phyloP scores from a whole-genome alignment of 1,284 basidiomycete species.

The Sanghuangporus sanghuang region DNA sequence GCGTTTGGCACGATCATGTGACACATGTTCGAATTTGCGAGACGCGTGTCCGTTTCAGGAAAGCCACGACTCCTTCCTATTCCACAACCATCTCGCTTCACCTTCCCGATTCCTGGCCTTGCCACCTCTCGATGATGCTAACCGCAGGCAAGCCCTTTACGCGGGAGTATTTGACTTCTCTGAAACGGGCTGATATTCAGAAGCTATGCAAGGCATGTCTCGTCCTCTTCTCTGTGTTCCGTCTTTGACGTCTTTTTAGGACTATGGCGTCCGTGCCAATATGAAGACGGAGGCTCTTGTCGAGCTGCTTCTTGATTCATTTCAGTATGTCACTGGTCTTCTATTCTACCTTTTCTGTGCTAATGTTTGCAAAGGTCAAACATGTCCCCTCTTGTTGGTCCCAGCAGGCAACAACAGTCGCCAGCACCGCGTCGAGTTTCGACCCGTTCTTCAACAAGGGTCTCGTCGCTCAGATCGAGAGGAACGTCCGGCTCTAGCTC shows the following conservation, averaged over 20 bases:
- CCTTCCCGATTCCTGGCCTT: neutral
- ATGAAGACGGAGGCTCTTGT: conserved; percentile 73
- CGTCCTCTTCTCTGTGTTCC: conserved; percentile 3
- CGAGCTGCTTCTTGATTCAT: conserved; percentile 59
- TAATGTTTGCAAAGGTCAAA: conserved; percentile 11
- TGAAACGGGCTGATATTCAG: conserved; percentile 70
- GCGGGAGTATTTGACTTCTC: conserved; percentile 25
- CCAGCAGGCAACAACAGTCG: conserved; percentile 2
- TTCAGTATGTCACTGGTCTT: conserved; percentile 27
- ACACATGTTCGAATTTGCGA: neutral
- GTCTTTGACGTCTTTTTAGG: conserved; percentile 36
- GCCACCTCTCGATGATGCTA: neutral
- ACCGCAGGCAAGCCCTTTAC: conserved; percentile 12
- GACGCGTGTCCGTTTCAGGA: neutral
- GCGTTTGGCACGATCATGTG: conserved; percentile 2
- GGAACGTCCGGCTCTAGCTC: conserved; percentile 16
- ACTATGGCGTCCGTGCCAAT: conserved; percentile 73
- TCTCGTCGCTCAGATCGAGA: conserved; percentile 7
- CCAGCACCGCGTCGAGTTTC: conserved; percentile 11
- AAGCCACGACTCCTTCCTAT: neutral
- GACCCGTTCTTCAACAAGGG: conserved; percentile 15
- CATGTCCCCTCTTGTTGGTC: conserved; percentile 14
- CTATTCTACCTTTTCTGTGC: neutral
- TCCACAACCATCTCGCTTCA: neutral
- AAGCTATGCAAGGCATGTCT: conserved; percentile 63